Evolutionary conservation across 257 asterid species (phyloP).

Genomic region (Solanum neorickii): DNA sequence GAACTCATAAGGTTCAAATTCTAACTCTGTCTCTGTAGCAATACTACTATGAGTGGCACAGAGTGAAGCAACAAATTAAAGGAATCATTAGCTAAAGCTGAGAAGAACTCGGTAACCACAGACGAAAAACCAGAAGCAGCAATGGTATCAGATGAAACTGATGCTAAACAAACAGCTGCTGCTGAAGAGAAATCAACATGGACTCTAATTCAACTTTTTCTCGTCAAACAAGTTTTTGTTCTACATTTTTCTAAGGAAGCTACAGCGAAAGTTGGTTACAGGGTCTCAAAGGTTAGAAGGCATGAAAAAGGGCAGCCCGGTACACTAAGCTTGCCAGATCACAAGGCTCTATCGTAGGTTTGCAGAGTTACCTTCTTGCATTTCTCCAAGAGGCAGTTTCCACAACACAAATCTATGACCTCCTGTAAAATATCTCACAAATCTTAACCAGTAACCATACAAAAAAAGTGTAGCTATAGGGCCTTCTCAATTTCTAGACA

Average conservation of each 20-base stretch:
- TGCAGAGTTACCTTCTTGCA: not conserved
- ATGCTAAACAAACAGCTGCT: not conserved
- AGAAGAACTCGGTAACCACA: conserved; percentile 6
- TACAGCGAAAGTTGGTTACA: not conserved
- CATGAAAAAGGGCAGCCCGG: not conserved
- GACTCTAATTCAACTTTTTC: not conserved
- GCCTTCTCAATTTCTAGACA: not conserved
- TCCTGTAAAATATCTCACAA: not conserved
- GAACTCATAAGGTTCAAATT: not conserved
- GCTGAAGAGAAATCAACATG: not conserved
- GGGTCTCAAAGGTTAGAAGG: not conserved
- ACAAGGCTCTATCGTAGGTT: not conserved
- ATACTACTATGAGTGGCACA: not conserved
- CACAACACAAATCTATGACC: not conserved
- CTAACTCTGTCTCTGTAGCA: not conserved
- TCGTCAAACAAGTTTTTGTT: not conserved
- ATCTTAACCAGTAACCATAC: not conserved
- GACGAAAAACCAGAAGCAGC: not conserved
- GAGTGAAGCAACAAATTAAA: not conserved
- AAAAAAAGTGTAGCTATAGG: not conserved
- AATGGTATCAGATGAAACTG: not conserved
- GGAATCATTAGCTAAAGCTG: conserved; percentile 2
- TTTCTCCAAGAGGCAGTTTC: not conserved
- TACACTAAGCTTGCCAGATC: not conserved
- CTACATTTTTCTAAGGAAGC: not conserved